phyloP scores from a whole-genome alignment of 768 basidiomycete genomes.

The Termitomyces heimii region DNA sequence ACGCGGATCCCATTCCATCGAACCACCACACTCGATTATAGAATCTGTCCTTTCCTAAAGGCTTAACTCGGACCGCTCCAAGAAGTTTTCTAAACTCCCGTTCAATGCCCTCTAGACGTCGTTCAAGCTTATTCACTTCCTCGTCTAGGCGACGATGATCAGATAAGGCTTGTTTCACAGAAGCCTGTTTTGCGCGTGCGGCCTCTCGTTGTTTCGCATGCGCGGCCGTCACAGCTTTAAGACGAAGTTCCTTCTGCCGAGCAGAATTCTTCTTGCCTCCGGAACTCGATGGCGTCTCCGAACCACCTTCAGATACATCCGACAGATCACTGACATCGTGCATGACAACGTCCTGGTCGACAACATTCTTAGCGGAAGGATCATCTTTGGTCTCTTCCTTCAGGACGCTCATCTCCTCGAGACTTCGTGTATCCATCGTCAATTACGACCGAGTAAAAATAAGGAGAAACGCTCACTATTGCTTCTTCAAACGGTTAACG shows the following conservation, averaged over 20 bases:
- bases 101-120: conserved; percentile 81
- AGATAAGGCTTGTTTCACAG: conserved; percentile 73
- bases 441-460: conserved; percentile 6
- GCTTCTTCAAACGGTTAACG: conserved; percentile 84
- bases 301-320: conserved; percentile 61
- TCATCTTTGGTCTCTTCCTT: conserved; percentile 51
- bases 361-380: conserved; percentile 34
- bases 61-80: conserved; percentile 80
- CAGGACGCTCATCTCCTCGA: conserved; percentile 71
- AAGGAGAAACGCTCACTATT: conserved; percentile 56
- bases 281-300: conserved; percentile 49
- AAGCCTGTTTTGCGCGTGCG: conserved; percentile 71
- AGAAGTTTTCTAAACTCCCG: conserved; percentile 90
- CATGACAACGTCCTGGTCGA: conserved; percentile 53
- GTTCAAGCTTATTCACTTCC: conserved; percentile 79
- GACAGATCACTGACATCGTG: conserved; percentile 71
- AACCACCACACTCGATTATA: conserved; percentile 98
- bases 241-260: conserved; percentile 47
- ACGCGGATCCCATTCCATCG: conserved; percentile 88
- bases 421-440: conserved; percentile 28
- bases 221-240: conserved; percentile 48
- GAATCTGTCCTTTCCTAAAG: conserved; percentile 89
- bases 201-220: conserved; percentile 80
- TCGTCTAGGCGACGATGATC: conserved; percentile 85
- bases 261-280: conserved; percentile 37